Percentiles rank a stretch among this genome's conserved stretches.
These are phyloP conservation scores for Balamuthia mandrillaris DNA, from an alignment of 208 protist species.

Conservation along the genomic window DNA sequence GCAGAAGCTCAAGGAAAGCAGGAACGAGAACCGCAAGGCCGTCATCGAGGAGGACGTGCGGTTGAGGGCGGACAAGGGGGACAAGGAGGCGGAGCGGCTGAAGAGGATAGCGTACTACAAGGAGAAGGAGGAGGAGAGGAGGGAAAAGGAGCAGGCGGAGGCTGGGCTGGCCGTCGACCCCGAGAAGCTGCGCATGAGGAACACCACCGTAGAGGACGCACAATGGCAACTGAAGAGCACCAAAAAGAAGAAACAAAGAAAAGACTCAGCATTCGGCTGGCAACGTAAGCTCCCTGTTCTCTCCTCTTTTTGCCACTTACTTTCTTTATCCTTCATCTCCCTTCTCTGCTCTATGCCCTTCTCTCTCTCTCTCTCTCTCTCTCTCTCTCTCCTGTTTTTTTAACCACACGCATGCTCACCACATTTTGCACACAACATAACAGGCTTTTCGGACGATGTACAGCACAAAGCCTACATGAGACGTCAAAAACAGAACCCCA, in stretches of 20 bases:
- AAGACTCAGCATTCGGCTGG: neutral
- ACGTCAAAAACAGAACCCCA: neutral
- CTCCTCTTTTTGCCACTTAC: neutral
- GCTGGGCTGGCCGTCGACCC: constrained; percentile 19
- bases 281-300: neutral
- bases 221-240: neutral
- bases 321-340: too few species aligned
- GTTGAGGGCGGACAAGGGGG: neutral
- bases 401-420: constrained; percentile 31
- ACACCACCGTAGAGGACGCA: neutral
- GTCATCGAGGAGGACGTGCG: neutral
- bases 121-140: constrained; percentile 31
- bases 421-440: too few species aligned
- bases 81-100: neutral
- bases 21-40: neutral
- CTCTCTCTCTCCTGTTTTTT: neutral
- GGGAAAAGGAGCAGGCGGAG: neutral
- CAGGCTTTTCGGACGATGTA: neutral
- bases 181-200: constrained; percentile 33
- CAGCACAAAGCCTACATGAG: constrained; percentile 34
- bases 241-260: neutral
- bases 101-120: neutral
- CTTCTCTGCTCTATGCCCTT: neutral
- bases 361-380: neutral
- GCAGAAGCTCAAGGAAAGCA: neutral